These are phyloP conservation scores for Colletotrichum falcatum DNA, from an alignment of 2,329 filamentous ascomycete species.

Conservation along the genomic window DNA sequence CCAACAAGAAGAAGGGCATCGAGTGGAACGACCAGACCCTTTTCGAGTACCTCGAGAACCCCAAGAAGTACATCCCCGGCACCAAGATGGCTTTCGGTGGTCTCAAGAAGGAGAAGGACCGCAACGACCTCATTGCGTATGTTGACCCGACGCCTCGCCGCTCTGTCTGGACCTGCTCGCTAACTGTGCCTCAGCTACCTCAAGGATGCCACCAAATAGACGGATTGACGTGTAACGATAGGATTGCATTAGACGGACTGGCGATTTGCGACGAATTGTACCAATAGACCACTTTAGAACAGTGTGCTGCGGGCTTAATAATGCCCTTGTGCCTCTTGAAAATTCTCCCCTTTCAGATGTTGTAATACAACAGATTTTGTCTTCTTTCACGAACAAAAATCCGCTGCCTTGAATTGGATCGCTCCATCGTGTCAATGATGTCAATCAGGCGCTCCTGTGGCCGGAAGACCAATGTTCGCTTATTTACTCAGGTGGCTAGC, in stretches of 20 bases:
- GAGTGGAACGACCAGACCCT: conserved; percentile 88
- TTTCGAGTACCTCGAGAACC: conserved; percentile 99
- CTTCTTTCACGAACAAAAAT: background rate
- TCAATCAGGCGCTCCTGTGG: conserved; percentile 2
- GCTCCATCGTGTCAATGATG: conserved; percentile 18
- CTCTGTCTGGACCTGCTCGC: conserved; percentile 19
- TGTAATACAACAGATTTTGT: conserved; percentile 23
- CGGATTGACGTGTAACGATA: conserved; percentile 44
- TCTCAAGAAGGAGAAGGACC: conserved; percentile 99
- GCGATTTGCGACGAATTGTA: conserved; percentile 44
- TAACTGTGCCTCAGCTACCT: conserved; percentile 68
- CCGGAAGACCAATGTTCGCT: background rate
- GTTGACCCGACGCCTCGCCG: conserved; percentile 51
- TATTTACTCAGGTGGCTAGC: conserved; percentile 20
- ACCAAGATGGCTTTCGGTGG: conserved; percentile 99
- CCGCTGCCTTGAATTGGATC: background rate
- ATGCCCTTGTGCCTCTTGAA: conserved; percentile 33
- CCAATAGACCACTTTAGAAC: conserved; percentile 47
- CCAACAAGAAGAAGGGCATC: conserved; percentile 98
- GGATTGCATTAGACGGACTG: conserved; percentile 48
- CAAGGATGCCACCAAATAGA: conserved; percentile 77
- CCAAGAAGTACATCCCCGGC: conserved; percentile 99
- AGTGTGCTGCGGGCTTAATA: conserved; percentile 35
- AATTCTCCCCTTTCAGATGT: conserved; percentile 38
- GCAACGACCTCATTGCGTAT: conserved; percentile 98